phyloP scores from a whole-genome alignment of 768 basidiomycete species.

The Boletus fagicola region DNA sequence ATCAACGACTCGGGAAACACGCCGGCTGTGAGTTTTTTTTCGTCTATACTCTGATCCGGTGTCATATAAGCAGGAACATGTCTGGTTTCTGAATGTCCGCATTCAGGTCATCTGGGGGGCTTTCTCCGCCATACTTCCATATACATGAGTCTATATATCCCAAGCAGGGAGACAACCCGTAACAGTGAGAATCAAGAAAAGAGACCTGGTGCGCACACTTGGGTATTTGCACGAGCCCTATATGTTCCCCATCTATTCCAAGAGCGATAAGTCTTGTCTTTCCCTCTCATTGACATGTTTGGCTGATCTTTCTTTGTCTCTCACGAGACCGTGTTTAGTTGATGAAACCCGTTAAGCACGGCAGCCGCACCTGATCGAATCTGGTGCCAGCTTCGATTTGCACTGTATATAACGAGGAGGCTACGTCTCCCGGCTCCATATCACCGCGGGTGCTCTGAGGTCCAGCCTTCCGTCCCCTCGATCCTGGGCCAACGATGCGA shows the following conservation, averaged over 20 bases:
- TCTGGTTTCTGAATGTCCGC: neutral
- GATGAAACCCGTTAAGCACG: no score
- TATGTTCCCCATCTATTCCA: constrained; percentile 1
- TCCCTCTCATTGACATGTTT: neutral
- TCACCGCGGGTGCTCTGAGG: neutral
- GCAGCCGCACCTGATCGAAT: neutral
- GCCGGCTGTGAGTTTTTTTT: neutral
- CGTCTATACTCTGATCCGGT: neutral
- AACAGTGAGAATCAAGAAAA: neutral
- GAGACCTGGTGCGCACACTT: neutral
- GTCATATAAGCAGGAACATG: neutral
- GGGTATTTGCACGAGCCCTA: neutral
- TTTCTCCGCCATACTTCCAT: no score
- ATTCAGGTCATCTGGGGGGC: neutral
- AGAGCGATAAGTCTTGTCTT: neutral
- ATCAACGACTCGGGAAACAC: neutral
- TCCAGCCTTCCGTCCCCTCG: neutral
- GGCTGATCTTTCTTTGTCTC: neutral
- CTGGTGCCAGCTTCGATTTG: neutral
- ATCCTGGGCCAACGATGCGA: constrained; percentile 9
- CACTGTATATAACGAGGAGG: constrained; percentile 11
- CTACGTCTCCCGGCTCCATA: no score
- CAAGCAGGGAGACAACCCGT: no score
- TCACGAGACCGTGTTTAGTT: neutral
- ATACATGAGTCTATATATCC: no score